These are phyloP conservation scores for Lachancea meyersii DNA, from an alignment of 805 yeast species.

Conservation along the genomic window DNA sequence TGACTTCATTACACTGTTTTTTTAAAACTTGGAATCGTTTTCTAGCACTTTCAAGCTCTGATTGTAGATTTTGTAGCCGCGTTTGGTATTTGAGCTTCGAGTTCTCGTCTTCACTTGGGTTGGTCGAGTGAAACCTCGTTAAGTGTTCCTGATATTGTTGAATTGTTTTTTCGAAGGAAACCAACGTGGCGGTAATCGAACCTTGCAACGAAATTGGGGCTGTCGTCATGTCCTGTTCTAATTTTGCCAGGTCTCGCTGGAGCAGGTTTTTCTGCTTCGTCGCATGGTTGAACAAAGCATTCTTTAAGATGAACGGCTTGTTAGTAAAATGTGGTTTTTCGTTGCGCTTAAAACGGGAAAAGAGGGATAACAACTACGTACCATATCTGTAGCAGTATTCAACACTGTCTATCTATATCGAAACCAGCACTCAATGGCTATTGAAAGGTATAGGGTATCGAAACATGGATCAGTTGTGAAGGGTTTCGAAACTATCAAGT, in stretches of 20 bases:
- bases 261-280: slow-evolving; percentile 74
- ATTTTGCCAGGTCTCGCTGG: slow-evolving; percentile 57
- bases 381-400: neutral
- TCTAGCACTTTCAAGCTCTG: slow-evolving; percentile 30
- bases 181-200: slow-evolving; percentile 49
- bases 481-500: no score
- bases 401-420: no score
- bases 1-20: slow-evolving; percentile 19
- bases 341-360: neutral
- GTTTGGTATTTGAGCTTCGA: slow-evolving; percentile 44
- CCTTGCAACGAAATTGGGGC: slow-evolving; percentile 75
- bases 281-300: slow-evolving; percentile 85
- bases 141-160: slow-evolving; percentile 44
- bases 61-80: slow-evolving; percentile 53
- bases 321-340: neutral
- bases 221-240: slow-evolving; percentile 54
- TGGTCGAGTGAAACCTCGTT: slow-evolving; percentile 45
- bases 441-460: no score
- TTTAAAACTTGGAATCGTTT: slow-evolving; percentile 34
- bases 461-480: no score
- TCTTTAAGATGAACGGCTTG: slow-evolving; percentile 37
- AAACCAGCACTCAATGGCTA: no score
- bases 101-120: slow-evolving; percentile 13
- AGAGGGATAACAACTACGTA: neutral
- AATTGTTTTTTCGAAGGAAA: slow-evolving; percentile 68